Base-by-base conservation (phyloP, 129 eudicot genomes). In the Glebionis coronaria region DNA sequence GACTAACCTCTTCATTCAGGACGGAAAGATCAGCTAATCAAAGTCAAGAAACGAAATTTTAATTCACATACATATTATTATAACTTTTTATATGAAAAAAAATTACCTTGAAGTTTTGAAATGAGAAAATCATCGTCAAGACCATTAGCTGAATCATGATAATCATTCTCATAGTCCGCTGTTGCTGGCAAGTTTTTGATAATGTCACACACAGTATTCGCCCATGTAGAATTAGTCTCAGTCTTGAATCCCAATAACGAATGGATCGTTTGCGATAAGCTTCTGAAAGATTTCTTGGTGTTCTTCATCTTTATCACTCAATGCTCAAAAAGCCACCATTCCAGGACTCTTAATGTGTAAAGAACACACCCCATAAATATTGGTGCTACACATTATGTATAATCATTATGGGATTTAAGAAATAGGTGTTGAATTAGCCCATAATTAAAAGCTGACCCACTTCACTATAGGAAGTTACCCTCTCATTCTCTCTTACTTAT, bases 401-500 rank as follows among this genome's bases (percentile, higher is more conserved):
- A 35, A 61, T 19, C 1, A 29, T 53, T 35, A 58, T 20, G 21
- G 16, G 38, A 15, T 60, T 25, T 68, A 75, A 31, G 69, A 75
- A 75, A 56, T 56, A 73, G 78, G 73, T 67, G 42, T 10, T 50
- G 74, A 75, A 68, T 60, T 52, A 68, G 61, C 75, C 59, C 58
- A 35, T 75, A 64, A 75, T 68, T 74, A 68, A 58, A 75, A 75
- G 65, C 75, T 68, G 80, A 51, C 80, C 80, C 80, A 75, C 80
- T 75, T 44, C 38, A 74, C 18, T 58, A 23, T 50, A 67, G 79
- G 73, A 67, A 69, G 80, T 68, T 75, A 60, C 20, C 69, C 69
- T 68, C 75, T 75, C 70, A 52, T 68, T 60, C 56, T 75, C 80
- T 38, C 52, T 13, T n/a, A 23, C 35, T 61, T 50, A 25, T 25